Evolutionary conservation across 352 stramenopile species (phyloP).

Genomic region (Phytophthora constricta): DNA sequence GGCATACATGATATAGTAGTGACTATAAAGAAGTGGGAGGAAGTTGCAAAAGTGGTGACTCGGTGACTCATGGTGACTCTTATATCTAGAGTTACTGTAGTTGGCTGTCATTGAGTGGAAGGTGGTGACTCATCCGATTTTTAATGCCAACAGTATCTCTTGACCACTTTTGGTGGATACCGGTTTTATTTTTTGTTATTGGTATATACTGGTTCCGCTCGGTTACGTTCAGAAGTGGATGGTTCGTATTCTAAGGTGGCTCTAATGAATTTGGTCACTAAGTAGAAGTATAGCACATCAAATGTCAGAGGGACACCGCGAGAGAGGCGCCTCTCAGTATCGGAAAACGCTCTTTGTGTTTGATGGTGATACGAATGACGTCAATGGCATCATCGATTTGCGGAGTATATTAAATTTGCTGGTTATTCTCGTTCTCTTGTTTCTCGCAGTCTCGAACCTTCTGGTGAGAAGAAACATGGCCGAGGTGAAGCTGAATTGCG

Average conservation of each 20-base stretch:
- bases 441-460: constrained; percentile 12
- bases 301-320: constrained; percentile 25
- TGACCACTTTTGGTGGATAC: constrained; percentile 22
- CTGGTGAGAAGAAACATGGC: constrained; percentile 23
- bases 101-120: too few relatives aligned
- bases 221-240: constrained; percentile 25
- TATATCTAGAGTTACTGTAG: too few relatives aligned
- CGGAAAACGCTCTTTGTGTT: constrained; percentile 29
- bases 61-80: constrained; percentile 18
- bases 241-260: constrained; percentile 27
- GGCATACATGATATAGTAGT: too few relatives aligned
- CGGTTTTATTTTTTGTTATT: constrained; percentile 18
- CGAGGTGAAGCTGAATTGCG: constrained; percentile 23
- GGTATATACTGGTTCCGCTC: constrained; percentile 23
- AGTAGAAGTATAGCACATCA: constrained; percentile 7
- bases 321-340: constrained; percentile 14
- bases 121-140: constrained; percentile 2
- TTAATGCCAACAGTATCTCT: constrained; percentile 19
- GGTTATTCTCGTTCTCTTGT: not conserved
- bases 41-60: not conserved
- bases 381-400: constrained; percentile 31
- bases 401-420: constrained; percentile 26
- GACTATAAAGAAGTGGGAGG: not conserved
- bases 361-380: constrained; percentile 27
- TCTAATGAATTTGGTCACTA: constrained; percentile 19